Conservation (phyloP, 805 yeast genomes). For the Nakazawaea wickerhamii region DNA sequence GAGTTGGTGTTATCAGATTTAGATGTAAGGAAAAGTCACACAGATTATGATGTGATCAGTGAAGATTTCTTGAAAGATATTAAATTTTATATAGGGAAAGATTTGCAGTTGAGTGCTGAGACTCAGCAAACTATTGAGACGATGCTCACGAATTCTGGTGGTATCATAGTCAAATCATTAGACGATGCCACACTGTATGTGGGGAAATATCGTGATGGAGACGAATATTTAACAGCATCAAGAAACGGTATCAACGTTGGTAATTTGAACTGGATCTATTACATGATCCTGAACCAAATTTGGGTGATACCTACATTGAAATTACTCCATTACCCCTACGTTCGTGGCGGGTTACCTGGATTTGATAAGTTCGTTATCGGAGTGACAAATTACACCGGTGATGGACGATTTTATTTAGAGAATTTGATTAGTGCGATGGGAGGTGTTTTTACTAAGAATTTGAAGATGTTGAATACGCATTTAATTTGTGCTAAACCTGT, state of each 20-base stretch:
- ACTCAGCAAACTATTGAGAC: conserved; percentile 33
- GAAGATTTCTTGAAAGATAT: conserved; percentile 36
- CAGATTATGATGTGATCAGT: conserved; percentile 1
- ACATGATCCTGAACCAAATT: conserved; percentile 48
- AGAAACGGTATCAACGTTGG: conserved; percentile 44
- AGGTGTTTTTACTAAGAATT: conserved; percentile 64
- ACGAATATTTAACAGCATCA: conserved; percentile 44
- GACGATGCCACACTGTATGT: conserved; percentile 39
- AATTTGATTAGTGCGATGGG: conserved; percentile 63
- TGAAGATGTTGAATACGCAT: conserved; percentile 63
- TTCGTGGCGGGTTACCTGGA: conserved; percentile 43
- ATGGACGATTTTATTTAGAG: conserved; percentile 69
- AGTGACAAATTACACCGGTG: conserved; percentile 81
- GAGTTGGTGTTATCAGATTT: conserved; percentile 14
- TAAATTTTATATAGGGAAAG: conserved; percentile 46
- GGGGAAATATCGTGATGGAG: conserved; percentile 59
- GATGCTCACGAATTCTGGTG: conserved; percentile 52
- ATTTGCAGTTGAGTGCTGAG: conserved; percentile 47
- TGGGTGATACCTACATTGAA: conserved; percentile 53
- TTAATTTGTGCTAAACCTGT: conserved; percentile 59
- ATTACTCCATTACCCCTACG: conserved; percentile 69
- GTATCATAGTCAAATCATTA: conserved; percentile 29
- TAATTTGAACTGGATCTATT: conserved; percentile 70
- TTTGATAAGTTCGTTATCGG: conserved; percentile 54
- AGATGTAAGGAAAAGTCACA: conserved; percentile 14